These are phyloP conservation scores for Ehretia macrophylla DNA, from an alignment of 257 asterid species.

Conservation along the genomic window DNA sequence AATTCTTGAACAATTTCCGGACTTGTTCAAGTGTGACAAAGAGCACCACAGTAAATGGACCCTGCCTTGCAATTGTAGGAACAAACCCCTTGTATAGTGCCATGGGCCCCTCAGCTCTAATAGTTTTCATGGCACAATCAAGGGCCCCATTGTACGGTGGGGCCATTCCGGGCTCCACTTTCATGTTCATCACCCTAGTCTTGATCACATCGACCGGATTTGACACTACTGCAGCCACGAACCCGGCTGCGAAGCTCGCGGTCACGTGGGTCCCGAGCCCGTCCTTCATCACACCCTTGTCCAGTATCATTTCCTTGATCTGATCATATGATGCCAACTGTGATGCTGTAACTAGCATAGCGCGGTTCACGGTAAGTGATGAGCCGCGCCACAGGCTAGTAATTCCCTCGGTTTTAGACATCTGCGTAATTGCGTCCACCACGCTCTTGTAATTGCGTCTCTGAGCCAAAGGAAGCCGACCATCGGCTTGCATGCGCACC, in stretches of 20 bases:
- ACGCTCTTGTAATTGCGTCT: constrained; percentile 86
- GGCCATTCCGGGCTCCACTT: constrained; percentile 57
- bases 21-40: constrained; percentile 91
- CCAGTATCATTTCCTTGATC: constrained; percentile 57
- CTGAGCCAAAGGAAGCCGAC: constrained; percentile 68
- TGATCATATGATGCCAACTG: constrained; percentile 89
- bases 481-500: constrained; percentile 98
- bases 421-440: constrained; percentile 72
- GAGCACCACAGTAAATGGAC: constrained; percentile 81
- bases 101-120: constrained; percentile 77
- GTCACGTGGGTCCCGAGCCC: constrained; percentile 83
- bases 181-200: constrained; percentile 92
- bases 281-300: constrained; percentile 51
- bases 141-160: constrained; percentile 72
- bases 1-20: constrained; percentile 71
- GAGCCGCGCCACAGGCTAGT: constrained; percentile 94
- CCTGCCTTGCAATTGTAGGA: constrained; percentile 85
- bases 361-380: constrained; percentile 81
- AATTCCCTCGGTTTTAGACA: constrained; percentile 65
- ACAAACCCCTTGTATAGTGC: constrained; percentile 81
- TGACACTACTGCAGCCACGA: constrained; percentile 80
- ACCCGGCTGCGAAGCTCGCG: constrained; percentile 89
- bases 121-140: constrained; percentile 82
- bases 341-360: constrained; percentile 86
- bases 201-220: constrained; percentile 91